A percentile compares a stretch with the other conserved stretches of the same genome.
These are phyloP conservation scores for Tympanopsis confertula DNA, from an alignment of 2,329 filamentous ascomycete species.

Conservation along the genomic window DNA sequence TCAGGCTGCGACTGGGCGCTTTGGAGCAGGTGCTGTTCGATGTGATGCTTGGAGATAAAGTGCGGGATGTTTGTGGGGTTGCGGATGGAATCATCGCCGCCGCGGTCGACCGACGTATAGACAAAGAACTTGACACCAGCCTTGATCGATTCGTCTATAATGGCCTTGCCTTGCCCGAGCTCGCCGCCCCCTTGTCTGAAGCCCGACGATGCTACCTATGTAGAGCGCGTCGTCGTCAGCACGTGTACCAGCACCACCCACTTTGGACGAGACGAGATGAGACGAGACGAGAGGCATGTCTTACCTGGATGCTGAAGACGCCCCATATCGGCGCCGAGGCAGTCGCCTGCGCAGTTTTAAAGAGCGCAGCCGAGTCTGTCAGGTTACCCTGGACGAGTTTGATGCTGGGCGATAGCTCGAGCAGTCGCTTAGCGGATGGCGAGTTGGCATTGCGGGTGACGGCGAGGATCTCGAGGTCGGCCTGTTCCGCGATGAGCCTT, in stretches of 20 bases:
- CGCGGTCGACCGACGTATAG: slow-evolving; percentile 49
- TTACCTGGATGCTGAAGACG: slow-evolving; percentile 42
- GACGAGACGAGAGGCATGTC: slow-evolving; percentile 3
- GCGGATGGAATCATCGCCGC: slow-evolving; percentile 35
- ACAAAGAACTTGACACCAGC: slow-evolving; percentile 45
- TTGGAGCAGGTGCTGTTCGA: slow-evolving; percentile 46
- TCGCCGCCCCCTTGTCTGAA: slow-evolving; percentile 28
- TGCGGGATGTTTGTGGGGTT: slow-evolving; percentile 44
- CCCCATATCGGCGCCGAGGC: slow-evolving; percentile 33
- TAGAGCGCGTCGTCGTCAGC: background rate
- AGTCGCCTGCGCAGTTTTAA: slow-evolving; percentile 21
- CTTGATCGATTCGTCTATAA: slow-evolving; percentile 42
- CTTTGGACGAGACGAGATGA: no score
- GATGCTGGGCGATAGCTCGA: slow-evolving; percentile 27
- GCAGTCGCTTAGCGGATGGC: slow-evolving; percentile 32
- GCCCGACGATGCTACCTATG: slow-evolving; percentile 8
- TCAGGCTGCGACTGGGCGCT: no score
- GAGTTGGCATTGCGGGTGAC: slow-evolving; percentile 42
- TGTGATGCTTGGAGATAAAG: slow-evolving; percentile 45
- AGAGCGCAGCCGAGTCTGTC: slow-evolving; percentile 35
- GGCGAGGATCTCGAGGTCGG: slow-evolving; percentile 37
- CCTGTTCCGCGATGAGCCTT: slow-evolving; percentile 19
- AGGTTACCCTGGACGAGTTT: slow-evolving; percentile 44
- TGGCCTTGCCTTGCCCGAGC: slow-evolving; percentile 35
- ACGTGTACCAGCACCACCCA: no score